Evolutionary conservation across 2,329 filamentous ascomycete genomes (phyloP), one percentile per base, ranked within the genome.

Genomic region (Monilinia aucupariae): DNA sequence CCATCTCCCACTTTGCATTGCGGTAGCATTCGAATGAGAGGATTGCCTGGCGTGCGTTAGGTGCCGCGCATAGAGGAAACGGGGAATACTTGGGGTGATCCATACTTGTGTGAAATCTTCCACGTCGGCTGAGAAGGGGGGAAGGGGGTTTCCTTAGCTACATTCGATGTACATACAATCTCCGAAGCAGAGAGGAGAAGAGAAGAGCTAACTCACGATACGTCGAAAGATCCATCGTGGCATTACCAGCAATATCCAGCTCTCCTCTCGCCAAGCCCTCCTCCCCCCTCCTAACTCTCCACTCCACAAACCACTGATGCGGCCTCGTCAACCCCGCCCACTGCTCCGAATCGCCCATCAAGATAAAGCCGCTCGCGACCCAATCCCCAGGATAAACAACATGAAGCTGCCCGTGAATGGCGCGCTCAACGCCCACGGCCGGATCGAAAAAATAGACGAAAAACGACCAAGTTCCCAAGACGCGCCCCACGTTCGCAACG

Each of bases 101-200:
- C 39, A 8, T 32, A 56, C 53, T 25, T 56, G 39, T 34, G 53
- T 56, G 8, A 56, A 47, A 2, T 56, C 53, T 25, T 41, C 53
- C 10, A 56, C 13, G 1, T 34, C 4, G 6, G 53, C 39, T 56
- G 20, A 10, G 27, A 1, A 8, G 45, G 30, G n/a, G n/a, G n/a
- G n/a, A n/a, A n/a, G n/a, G n/a, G n/a, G n/a, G n/a, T n/a, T n/a
- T 0, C 3, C 10, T 56, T 25, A 56, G 39, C 8, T 25, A 32
- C 22, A 22, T 27, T 9, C 12, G 1, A 37, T 17, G 4, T n/a
- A 22, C 12, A 32, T n/a, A 22, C 12, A 32, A 1, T 30, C 4
- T 22, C 20, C 17, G 27, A 32, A 0, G 3, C 1, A 9, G 6
- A n/a, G 10, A 55, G 27, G 22, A 0, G 3, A 0, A 9, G 6